A percentile compares a stretch with the other conserved stretches of the same genome.
These are phyloP conservation scores for Saccharomycopsis hybrid DNA, from an alignment of 1,139 yeast species.

Conservation along the genomic window DNA sequence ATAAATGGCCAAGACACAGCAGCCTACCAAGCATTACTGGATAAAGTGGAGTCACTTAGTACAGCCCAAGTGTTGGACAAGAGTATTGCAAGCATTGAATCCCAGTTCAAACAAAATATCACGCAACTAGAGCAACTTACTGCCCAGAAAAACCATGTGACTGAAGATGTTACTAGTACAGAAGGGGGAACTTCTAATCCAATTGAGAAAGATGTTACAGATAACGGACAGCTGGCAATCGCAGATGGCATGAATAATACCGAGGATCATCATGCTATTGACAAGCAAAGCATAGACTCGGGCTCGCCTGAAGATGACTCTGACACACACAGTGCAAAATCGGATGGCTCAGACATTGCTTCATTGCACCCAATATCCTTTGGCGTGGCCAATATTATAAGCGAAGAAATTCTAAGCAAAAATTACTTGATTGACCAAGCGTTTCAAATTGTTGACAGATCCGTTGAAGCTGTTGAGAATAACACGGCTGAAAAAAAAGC, in stretches of 20 bases:
- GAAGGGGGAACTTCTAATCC: too few relatives aligned
- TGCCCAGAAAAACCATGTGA: not conserved
- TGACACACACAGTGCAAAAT: not conserved
- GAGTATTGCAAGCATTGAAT: not conserved
- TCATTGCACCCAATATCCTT: not conserved
- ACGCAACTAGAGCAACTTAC: not conserved
- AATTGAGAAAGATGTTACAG: not conserved
- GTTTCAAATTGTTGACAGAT: not conserved
- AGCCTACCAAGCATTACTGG: not conserved
- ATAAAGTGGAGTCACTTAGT: not conserved
- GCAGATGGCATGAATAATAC: not conserved
- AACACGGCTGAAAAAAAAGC: conserved; percentile 2
- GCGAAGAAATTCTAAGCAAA: conserved; percentile 1
- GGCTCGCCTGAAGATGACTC: not conserved
- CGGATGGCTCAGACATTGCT: too few relatives aligned
- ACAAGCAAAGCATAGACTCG: not conserved
- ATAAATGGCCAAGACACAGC: not conserved
- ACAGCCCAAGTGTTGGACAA: not conserved
- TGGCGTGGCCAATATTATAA: not conserved
- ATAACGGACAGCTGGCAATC: not conserved
- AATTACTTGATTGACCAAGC: conserved; percentile 9
- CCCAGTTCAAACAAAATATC: not conserved
- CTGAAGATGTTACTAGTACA: not conserved
- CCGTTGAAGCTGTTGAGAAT: not conserved
- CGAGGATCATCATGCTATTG: not conserved